Evolutionary conservation across 257 asterid species (phyloP).

Genomic region (Cynanchum wilfordii): DNA sequence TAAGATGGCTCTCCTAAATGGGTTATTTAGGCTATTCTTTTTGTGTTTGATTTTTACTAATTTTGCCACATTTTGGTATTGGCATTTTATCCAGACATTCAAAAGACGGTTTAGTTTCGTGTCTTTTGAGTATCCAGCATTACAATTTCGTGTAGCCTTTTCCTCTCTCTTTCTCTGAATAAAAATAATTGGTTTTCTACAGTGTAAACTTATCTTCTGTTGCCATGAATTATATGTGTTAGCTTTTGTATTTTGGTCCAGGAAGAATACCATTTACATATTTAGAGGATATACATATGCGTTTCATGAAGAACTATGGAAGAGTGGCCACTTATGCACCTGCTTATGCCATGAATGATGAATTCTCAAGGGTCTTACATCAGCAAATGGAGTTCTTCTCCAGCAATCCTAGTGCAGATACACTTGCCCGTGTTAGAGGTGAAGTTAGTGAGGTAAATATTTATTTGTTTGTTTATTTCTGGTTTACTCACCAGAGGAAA

Average conservation of each 20-base stretch:
- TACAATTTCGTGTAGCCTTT: not conserved
- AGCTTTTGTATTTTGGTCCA: conserved; percentile 23
- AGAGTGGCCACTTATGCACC: conserved; percentile 78
- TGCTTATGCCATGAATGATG: conserved; percentile 98
- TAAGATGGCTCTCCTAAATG: not conserved
- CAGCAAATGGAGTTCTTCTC: conserved; percentile 99
- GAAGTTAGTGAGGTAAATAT: conserved; percentile 91
- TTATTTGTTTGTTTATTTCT: conserved; percentile 3
- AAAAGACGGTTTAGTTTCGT: not conserved
- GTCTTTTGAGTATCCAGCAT: not conserved
- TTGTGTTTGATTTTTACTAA: not conserved
- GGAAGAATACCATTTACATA: conserved; percentile 95
- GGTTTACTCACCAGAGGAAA: not conserved
- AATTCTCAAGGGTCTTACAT: conserved; percentile 94
- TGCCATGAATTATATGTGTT: not conserved
- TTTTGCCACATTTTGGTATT: not conserved
- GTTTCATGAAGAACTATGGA: conserved; percentile 94
- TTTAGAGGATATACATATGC: conserved; percentile 94
- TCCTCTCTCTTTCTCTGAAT: not conserved
- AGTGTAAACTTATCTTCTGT: not conserved
- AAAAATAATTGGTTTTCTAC: not conserved
- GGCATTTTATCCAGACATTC: not conserved
- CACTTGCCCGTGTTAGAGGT: conserved; percentile 83
- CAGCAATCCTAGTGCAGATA: conserved; percentile 89
- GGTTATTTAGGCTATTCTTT: not conserved